Evolutionary conservation across 805 yeast genomes (phyloP), one percentile per base, ranked within the genome.

Genomic region (Lipomyces japonicus): DNA sequence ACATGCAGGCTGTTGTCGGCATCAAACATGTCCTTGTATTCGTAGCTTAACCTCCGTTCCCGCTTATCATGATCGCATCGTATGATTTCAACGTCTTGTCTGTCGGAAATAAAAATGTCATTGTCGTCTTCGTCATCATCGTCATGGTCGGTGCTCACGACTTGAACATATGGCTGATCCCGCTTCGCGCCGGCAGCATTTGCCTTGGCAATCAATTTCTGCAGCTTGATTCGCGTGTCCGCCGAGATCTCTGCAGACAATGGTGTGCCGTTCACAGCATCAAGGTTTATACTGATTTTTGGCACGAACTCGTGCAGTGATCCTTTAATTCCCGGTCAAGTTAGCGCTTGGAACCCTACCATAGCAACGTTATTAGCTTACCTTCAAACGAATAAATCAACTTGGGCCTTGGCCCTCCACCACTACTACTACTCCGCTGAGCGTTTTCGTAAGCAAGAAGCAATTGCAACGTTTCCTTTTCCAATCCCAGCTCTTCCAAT

Each of bases 401-500:
- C 39, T 44, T 48, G 23, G 57, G 57, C 5, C 35, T 25, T 10
- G 25, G 42, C 26, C 28, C 16, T 28, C 32, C 43, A 9, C 40
- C 22, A 9, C 42, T 42, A 5, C 19, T 16, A 4, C 7, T 19
- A 30, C 35, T 19, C 18, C 44, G 32, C 39, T 48, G 57, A 3
- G 57, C 57, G 4, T 34, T 26, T 35, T 51, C 61, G 45, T 60
- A 61, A n/a, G 60, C 63, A n/a, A 62, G 45, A n/a, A 63, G 55
- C 37, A 46, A 24, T 26, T 53, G 54, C 31, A 66, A 52, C 3
- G 64, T 72, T 24, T 78, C 75, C 50, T 72, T 74, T 36, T 76
- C 73, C 22, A 84, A 65, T 0, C 90, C 90, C 30, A 80, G 63
- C n/a, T 65, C 64, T 39, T 74, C 72, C 38, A 85, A 72, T 66